phyloP scores from a whole-genome alignment of 305 asterid species.

The Euphrasia arctica region DNA sequence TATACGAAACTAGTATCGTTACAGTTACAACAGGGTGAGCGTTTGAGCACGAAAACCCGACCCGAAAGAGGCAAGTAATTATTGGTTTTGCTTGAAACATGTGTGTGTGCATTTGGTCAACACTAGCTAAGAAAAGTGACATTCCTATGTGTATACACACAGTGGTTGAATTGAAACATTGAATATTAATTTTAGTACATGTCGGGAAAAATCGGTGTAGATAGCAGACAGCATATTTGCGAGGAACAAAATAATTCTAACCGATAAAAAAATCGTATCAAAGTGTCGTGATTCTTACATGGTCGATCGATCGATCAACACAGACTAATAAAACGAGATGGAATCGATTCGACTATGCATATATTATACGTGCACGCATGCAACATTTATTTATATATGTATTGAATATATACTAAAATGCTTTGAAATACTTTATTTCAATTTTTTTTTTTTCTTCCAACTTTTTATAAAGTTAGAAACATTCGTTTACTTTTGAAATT shows the following conservation, averaged over 20 bases:
- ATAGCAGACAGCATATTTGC: conserved; percentile 30
- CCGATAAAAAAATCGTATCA: conserved; percentile 11
- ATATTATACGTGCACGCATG: conserved; percentile 7
- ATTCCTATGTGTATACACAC: conserved; percentile 4
- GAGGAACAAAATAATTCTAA: conserved; percentile 9
- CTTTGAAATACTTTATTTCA: neutral
- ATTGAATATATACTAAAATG: neutral
- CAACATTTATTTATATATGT: neutral
- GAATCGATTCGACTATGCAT: neutral
- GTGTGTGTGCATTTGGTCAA: neutral
- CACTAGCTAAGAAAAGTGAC: neutral
- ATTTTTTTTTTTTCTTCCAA: neutral
- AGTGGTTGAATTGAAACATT: conserved; percentile 18
- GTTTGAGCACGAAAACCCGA: too few species aligned
- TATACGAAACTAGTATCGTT: neutral
- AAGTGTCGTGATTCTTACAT: neutral
- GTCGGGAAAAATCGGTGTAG: conserved; percentile 12
- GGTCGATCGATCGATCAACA: too few species aligned
- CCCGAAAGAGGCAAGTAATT: too few species aligned
- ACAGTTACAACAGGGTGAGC: too few species aligned
- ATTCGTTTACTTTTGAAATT: neutral
- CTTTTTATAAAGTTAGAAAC: neutral
- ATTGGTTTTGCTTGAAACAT: neutral
- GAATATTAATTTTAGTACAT: conserved; percentile 16
- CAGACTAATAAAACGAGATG: too few species aligned